phyloP scores from a whole-genome alignment of 2,329 filamentous ascomycete genomes.

The Trichoderma harzianum region DNA sequence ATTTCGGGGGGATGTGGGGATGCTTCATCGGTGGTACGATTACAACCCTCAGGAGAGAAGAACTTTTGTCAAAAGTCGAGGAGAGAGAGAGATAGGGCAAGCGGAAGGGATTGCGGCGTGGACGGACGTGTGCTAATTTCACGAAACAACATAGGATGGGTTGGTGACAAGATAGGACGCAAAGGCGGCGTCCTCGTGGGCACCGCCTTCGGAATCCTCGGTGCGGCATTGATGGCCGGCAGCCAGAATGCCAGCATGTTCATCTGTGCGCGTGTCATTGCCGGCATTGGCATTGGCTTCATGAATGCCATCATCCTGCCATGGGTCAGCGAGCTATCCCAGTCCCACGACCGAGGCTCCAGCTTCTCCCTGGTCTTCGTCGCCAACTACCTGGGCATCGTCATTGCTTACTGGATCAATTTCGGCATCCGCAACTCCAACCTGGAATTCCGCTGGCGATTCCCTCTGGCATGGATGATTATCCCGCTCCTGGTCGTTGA shows the following conservation, averaged over 20 bases:
- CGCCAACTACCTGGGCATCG: conserved; percentile 51
- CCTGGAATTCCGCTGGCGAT: conserved; percentile 36
- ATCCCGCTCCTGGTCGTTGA: conserved; percentile 41
- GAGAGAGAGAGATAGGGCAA: background rate
- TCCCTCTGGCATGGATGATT: conserved; percentile 39
- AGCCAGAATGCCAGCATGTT: conserved; percentile 46
- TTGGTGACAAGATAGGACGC: conserved; percentile 52
- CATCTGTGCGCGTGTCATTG: conserved; percentile 46
- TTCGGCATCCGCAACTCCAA: conserved; percentile 33
- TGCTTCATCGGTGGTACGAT: conserved; percentile 43
- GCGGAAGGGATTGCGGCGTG: background rate
- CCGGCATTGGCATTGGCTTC: conserved; percentile 51
- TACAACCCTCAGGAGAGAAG: background rate
- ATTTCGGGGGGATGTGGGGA: conserved; percentile 48
- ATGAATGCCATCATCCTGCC: conserved; percentile 49
- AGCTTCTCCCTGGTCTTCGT: conserved; percentile 49
- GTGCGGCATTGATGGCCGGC: conserved; percentile 46
- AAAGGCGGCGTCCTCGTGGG: conserved; percentile 44
- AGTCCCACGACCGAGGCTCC: conserved; percentile 44
- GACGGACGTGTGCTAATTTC: background rate
- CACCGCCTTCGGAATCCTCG: conserved; percentile 45
- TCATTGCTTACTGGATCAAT: conserved; percentile 39
- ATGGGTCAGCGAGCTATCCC: conserved; percentile 46
- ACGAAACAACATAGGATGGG: conserved; percentile 31
- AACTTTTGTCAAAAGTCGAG: background rate